Evolutionary conservation across 225 moss, liverwort and hornwort genomes (phyloP).

Genomic region (Straminergon stramineum): DNA sequence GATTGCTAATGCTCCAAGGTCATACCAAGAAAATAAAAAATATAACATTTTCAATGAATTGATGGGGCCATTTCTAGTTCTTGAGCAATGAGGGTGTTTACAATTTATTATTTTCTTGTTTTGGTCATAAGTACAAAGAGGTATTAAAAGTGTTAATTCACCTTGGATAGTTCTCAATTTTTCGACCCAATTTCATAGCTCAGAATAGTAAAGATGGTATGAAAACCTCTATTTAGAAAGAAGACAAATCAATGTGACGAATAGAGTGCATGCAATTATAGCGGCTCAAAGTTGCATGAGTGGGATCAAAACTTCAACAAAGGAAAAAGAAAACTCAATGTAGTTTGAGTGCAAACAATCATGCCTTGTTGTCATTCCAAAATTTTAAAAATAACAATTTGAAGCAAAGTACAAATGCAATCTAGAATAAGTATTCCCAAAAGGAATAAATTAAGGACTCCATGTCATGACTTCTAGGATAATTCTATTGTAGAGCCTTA

Average conservation of each 20-base stretch:
- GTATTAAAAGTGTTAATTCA: neutral
- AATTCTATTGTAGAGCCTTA: neutral
- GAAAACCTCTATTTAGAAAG: neutral
- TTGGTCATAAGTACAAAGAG: neutral
- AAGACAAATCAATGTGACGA: neutral
- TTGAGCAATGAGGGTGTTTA: neutral
- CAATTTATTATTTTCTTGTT: neutral
- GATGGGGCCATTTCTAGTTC: fast-evolving
- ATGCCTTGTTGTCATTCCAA: neutral
- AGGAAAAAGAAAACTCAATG: too few species aligned
- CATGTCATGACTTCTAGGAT: neutral
- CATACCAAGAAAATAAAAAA: neutral
- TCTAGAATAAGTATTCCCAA: neutral
- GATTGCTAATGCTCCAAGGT: fast-evolving
- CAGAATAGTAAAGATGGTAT: neutral
- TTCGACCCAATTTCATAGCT: neutral
- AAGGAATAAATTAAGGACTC: neutral
- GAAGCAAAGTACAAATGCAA: neutral
- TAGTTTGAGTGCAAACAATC: neutral
- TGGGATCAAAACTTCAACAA: neutral
- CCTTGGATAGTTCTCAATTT: neutral
- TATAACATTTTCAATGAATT: neutral
- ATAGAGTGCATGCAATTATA: neutral
- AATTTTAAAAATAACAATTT: neutral
- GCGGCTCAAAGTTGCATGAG: fast-evolving